phyloP scores from a whole-genome alignment of 768 basidiomycete species.

The Suillus subaureus region DNA sequence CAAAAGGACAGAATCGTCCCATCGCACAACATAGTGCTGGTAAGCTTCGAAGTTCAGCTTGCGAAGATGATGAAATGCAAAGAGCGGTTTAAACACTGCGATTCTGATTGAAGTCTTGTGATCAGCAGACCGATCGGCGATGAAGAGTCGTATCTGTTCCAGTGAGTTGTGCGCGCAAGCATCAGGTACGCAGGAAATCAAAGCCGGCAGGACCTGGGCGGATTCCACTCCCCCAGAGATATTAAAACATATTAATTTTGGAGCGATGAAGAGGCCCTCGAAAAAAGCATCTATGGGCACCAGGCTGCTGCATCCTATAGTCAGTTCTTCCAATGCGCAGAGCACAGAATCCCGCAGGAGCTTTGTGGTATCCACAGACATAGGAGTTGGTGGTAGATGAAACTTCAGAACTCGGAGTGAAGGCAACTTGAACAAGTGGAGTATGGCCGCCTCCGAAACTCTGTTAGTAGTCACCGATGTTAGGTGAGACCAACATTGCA shows the following conservation, averaged over 20 bases:
- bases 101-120: neutral
- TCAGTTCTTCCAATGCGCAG: neutral
- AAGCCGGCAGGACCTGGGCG: neutral
- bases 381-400: neutral
- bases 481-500: neutral
- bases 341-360: neutral
- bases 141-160: neutral
- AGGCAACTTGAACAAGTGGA: neutral
- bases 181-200: neutral
- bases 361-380: neutral
- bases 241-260: neutral
- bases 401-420: neutral
- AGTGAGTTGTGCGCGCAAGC: neutral
- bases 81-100: neutral
- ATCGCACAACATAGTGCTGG: constrained; percentile 10
- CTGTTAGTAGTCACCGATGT: neutral
- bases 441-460: neutral
- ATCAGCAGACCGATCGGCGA: neutral
- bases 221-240: neutral
- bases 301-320: neutral
- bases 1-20: too few relatives aligned
- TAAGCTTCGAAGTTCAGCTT: neutral
- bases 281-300: neutral
- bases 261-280: neutral
- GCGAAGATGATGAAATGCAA: neutral